Evolutionary conservation across 768 basidiomycete species (phyloP).

Genomic region (Ramaria rubella): DNA sequence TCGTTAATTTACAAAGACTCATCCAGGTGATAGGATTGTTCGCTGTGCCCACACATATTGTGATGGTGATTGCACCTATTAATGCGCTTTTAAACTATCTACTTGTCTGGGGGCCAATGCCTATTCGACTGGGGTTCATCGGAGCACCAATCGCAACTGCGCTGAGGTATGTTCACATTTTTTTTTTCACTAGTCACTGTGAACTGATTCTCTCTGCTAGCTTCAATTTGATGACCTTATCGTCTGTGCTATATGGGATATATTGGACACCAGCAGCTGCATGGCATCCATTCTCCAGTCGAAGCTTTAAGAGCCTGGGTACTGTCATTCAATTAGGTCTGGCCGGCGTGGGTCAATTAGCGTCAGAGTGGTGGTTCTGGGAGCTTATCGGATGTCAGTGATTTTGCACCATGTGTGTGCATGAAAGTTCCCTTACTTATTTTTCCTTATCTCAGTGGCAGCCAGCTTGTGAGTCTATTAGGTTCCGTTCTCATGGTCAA

Average conservation of each 20-base stretch:
- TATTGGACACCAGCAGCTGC: slow-evolving; percentile 62
- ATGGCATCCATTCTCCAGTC: slow-evolving; percentile 68
- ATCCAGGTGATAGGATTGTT: slow-evolving; percentile 52
- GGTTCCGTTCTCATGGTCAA: too few species aligned
- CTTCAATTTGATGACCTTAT: slow-evolving; percentile 73
- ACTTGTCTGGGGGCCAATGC: slow-evolving; percentile 84
- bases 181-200: not conserved
- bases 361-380: slow-evolving; percentile 98
- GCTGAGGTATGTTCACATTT: slow-evolving; percentile 29
- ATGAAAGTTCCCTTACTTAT: not conserved
- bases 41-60: slow-evolving; percentile 76
- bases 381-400: slow-evolving; percentile 60
- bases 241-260: slow-evolving; percentile 58
- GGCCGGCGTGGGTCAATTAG: slow-evolving; percentile 79
- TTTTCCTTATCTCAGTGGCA: slow-evolving; percentile 32
- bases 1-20: too few species aligned
- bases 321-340: slow-evolving; percentile 69
- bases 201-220: slow-evolving; percentile 19
- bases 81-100: slow-evolving; percentile 80
- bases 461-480: slow-evolving; percentile 42
- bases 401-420: not conserved
- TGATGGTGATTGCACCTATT: slow-evolving; percentile 74
- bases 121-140: slow-evolving; percentile 77
- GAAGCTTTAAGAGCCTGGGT: slow-evolving; percentile 64
- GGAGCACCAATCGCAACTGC: slow-evolving; percentile 91